These are phyloP conservation scores for Mayamaea pseudoterrestris DNA, from an alignment of 108 stramenopile species.

Conservation along the genomic window DNA sequence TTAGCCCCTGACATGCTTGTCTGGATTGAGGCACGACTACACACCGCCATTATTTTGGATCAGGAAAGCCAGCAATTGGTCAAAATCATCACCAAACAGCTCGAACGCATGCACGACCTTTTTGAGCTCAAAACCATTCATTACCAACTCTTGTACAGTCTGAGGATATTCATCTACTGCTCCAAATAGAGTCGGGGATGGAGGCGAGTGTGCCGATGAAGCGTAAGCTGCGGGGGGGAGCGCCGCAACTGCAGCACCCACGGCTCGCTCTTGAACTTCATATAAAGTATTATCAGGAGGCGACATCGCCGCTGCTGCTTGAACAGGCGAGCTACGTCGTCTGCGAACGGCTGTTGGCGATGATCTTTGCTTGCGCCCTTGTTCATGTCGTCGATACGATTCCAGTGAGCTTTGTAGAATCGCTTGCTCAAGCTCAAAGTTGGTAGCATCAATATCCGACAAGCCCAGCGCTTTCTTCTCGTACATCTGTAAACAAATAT, in stretches of 20 bases:
- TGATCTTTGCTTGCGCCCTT: slow-evolving; percentile 41
- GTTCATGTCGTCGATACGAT: slow-evolving; percentile 35
- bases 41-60: no score
- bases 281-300: background rate
- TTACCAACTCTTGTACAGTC: slow-evolving; percentile 68
- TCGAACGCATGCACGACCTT: slow-evolving; percentile 67
- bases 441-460: slow-evolving; percentile 63
- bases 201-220: background rate
- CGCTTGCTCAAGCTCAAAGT: slow-evolving; percentile 77
- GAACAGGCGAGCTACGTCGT: background rate
- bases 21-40: no score
- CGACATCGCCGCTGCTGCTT: background rate
- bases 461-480: slow-evolving; percentile 51
- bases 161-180: slow-evolving; percentile 58
- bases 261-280: background rate
- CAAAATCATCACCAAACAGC: slow-evolving; percentile 74
- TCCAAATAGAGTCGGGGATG: slow-evolving; percentile 1
- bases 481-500: slow-evolving; percentile 18
- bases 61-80: slow-evolving; percentile 58
- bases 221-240: background rate
- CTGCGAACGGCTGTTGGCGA: slow-evolving; percentile 11
- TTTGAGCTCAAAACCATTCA: slow-evolving; percentile 71
- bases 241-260: slow-evolving; percentile 1
- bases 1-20: no score
- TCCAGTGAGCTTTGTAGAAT: slow-evolving; percentile 53